A percentile compares a stretch with the other conserved stretches of the same genome.
Conservation (phyloP, 257 asterid species). For the Solanum bukasovii region DNA sequence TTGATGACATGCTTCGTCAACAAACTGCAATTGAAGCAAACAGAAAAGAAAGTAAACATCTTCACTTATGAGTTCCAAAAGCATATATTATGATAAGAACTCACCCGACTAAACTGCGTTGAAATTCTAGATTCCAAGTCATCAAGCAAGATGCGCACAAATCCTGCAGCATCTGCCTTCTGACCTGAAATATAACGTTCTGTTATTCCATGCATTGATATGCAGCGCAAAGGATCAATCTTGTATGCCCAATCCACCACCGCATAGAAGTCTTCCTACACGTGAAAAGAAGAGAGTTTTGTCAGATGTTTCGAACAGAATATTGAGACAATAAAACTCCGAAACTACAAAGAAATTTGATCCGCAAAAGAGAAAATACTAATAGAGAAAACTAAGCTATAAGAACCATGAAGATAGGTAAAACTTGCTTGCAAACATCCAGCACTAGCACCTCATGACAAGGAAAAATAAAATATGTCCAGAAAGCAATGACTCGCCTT, state of each 20-base stretch:
- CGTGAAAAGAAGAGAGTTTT: neutral
- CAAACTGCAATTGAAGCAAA: constrained; percentile 47
- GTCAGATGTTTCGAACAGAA: neutral
- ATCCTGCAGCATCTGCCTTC: constrained; percentile 92
- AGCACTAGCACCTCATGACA: neutral
- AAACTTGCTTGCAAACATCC: neutral
- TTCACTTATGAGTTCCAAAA: neutral
- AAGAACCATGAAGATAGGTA: neutral
- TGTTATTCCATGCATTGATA: constrained; percentile 96
- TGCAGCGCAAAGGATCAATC: constrained; percentile 91
- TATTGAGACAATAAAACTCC: neutral
- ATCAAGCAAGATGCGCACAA: constrained; percentile 84
- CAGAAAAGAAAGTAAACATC: constrained; percentile 12
- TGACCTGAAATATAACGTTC: constrained; percentile 85
- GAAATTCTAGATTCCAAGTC: constrained; percentile 85
- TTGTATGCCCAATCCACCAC: constrained; percentile 97
- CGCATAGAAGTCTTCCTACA: constrained; percentile 87
- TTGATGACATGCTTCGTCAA: constrained; percentile 95
- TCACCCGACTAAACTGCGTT: constrained; percentile 65
- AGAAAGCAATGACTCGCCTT: neutral
- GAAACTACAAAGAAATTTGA: neutral
- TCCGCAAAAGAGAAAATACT: neutral
- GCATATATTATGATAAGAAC: constrained; percentile 11
- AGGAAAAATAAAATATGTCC: neutral
- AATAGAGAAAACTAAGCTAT: neutral